These are phyloP conservation scores for Davidsoniella eucalypti DNA, from an alignment of 2,329 filamentous ascomycete species.

Conservation along the genomic window DNA sequence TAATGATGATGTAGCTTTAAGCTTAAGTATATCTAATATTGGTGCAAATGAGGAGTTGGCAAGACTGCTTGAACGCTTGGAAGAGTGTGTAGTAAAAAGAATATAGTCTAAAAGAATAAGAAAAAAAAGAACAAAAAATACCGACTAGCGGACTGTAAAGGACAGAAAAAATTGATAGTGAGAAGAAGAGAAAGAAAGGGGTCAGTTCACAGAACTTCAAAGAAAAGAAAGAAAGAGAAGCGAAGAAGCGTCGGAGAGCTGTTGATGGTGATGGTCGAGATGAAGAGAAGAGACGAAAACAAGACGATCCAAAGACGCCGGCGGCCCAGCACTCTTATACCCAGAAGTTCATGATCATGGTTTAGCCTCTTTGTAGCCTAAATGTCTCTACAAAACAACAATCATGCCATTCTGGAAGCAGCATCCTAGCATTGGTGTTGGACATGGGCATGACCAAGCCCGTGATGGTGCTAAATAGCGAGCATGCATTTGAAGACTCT, in stretches of 20 bases:
- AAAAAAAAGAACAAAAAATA: slow-evolving; percentile 17
- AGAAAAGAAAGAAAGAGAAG: slow-evolving; percentile 11
- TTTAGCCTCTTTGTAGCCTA: no score
- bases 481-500: no score
- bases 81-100: slow-evolving; percentile 24
- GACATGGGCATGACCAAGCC: no score
- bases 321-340: no score
- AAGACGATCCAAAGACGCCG: no score
- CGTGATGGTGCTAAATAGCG: no score
- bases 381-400: no score
- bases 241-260: slow-evolving; percentile 4
- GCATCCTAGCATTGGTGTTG: no score
- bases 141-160: slow-evolving; percentile 12
- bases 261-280: neutral
- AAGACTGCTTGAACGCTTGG: slow-evolving; percentile 17
- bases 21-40: slow-evolving; percentile 2
- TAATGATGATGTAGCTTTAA: slow-evolving; percentile 6
- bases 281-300: neutral
- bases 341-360: no score
- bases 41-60: slow-evolving; percentile 15
- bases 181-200: slow-evolving; percentile 4
- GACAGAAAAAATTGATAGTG: slow-evolving; percentile 13
- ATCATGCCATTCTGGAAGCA: no score
- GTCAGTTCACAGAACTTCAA: slow-evolving; percentile 11
- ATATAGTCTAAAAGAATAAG: slow-evolving; percentile 16